Percentiles rank a stretch among this genome's conserved stretches.
These are phyloP conservation scores for Clavispora vitiphila DNA, from an alignment of 805 yeast species.

Conservation along the genomic window DNA sequence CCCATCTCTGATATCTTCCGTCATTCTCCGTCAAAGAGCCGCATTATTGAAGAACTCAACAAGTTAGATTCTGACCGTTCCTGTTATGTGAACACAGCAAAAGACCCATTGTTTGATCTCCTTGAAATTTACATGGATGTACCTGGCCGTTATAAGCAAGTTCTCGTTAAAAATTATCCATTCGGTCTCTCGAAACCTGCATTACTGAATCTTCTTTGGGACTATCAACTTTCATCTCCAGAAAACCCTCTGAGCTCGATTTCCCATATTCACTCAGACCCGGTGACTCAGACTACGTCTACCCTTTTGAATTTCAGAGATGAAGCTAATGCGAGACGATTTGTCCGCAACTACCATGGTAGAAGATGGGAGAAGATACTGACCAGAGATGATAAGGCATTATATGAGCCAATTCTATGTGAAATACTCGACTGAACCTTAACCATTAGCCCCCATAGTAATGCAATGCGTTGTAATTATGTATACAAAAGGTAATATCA, in stretches of 20 bases:
- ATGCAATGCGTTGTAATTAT: not conserved
- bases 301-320: slow-evolving; percentile 42
- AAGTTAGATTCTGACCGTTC: slow-evolving; percentile 6
- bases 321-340: slow-evolving; percentile 42
- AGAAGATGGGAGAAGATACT: slow-evolving; percentile 31
- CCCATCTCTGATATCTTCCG: not conserved
- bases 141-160: slow-evolving; percentile 22
- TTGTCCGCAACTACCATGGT: slow-evolving; percentile 52
- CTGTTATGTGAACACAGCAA: not conserved
- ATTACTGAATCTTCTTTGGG: slow-evolving; percentile 42
- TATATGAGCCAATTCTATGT: slow-evolving; percentile 35
- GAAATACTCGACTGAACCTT: slow-evolving; percentile 28
- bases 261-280: slow-evolving; percentile 21
- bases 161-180: slow-evolving; percentile 45
- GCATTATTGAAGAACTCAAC: not conserved
- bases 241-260: slow-evolving; percentile 16
- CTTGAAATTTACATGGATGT: slow-evolving; percentile 17
- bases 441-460: too few species aligned
- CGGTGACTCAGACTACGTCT: slow-evolving; percentile 21
- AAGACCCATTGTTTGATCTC: slow-evolving; percentile 12
- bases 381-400: slow-evolving; percentile 20
- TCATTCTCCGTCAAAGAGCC: not conserved
- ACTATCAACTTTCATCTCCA: slow-evolving; percentile 37
- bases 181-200: slow-evolving; percentile 33
- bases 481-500: not conserved